Evolutionary conservation across 257 asterid genomes (phyloP), one percentile per base, ranked within the genome.

Genomic region (Jacaranda mimosifolia): DNA sequence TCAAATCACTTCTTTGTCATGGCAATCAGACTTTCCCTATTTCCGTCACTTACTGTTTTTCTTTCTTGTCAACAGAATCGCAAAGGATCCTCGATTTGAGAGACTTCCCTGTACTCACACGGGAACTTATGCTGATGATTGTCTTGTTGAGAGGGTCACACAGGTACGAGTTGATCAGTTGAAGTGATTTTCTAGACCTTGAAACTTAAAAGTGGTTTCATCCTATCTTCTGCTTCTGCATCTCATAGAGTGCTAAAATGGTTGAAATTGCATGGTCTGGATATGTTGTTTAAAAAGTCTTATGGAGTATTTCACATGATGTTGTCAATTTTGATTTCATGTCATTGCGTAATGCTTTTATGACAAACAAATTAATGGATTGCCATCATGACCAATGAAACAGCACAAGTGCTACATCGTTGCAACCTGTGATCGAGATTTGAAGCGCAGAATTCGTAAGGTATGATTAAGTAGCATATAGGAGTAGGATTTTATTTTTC

Each of bases 51-150:
- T 7, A 13, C 19, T 15, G 15, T 15, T 8, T 9, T 32, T 51
- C 6, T 46, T 40, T 76, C 56, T 73, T 52, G 5, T 77, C 36
- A 60, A 75, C 86, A 96, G 99, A 85, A 91, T 93, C 72, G 99
- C 99, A 0, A 93, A 93, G 89, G 99, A 96, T 77, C 97, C 99
- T 85, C 96, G 96, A 18, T 90, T 96, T 81, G 98, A 90, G 82
- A 91, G 98, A 93, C 98, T 96, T 76, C 98, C 99, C 36, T 96
- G 98, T 80, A 81, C 81, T 45, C 99, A 96, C 90, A 93, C 88
- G 81, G 98, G 99, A 82, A 96, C 98, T 14, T 96, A 93, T 88
- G 99, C 98, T 66, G 99, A 96, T 86, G 99, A 96, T 72, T 96
- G 99, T 70, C 86, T 96, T 77, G 98, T 96, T 62, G 93, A 89